phyloP scores from a whole-genome alignment of 1,139 yeast genomes.

The Candida sanyaensis region DNA sequence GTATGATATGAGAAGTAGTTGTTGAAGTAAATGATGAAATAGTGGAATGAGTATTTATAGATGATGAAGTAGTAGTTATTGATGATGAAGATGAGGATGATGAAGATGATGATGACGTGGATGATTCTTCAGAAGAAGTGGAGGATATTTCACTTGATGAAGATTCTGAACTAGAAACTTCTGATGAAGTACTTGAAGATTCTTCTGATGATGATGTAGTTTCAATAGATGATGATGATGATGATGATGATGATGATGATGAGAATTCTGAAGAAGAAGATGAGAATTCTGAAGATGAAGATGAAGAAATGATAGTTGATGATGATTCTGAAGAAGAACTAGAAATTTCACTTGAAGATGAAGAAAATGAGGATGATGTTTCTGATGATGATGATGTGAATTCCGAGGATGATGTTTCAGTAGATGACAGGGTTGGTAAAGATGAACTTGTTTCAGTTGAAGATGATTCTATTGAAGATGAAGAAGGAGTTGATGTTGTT shows the following conservation, averaged over 20 bases:
- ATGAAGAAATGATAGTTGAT: not conserved
- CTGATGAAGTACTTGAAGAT: slow-evolving; percentile 7
- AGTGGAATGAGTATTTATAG: slow-evolving; percentile 4
- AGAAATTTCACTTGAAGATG: slow-evolving; percentile 6
- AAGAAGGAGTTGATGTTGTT: slow-evolving; percentile 2
- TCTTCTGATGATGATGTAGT: slow-evolving; percentile 6
- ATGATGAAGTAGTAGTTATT: slow-evolving; percentile 10
- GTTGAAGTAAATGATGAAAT: slow-evolving; percentile 16
- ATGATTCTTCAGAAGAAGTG: slow-evolving; percentile 1
- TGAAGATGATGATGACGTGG: slow-evolving; percentile 2
- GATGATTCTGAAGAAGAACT: not conserved
- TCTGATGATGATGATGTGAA: slow-evolving; percentile 6
- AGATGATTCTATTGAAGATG: slow-evolving; percentile 4
- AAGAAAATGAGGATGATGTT: slow-evolving; percentile 14
- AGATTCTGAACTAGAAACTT: slow-evolving; percentile 1
- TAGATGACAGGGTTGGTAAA: no score
- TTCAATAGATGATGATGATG: slow-evolving; percentile 6
- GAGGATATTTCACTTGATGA: not conserved
- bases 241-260: slow-evolving; percentile 6
- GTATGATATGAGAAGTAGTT: slow-evolving; percentile 13
- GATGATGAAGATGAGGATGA: slow-evolving; percentile 1
- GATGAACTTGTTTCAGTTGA: not conserved
- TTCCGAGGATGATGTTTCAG: slow-evolving; percentile 8
- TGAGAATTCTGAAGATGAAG: slow-evolving; percentile 2
- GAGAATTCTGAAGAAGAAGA: slow-evolving; percentile 1